Percentiles rank a stretch among this genome's conserved stretches.
Evolutionary conservation across 2,329 filamentous ascomycete species (phyloP).

Genomic region (Lachnellula arida): DNA sequence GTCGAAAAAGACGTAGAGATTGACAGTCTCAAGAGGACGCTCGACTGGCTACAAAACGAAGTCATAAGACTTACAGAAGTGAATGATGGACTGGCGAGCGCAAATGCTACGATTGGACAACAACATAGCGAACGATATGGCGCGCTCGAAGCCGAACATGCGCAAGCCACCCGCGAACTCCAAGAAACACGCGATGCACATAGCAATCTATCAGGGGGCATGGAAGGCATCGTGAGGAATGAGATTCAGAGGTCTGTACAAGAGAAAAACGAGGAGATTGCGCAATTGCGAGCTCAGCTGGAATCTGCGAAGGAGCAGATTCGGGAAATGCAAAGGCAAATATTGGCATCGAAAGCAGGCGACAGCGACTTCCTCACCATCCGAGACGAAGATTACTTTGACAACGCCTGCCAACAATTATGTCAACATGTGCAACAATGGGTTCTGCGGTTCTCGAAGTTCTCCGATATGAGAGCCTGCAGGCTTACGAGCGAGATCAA

Average conservation of each 20-base stretch:
- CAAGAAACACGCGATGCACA: conserved; percentile 62
- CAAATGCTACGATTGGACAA: conserved; percentile 70
- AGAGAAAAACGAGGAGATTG: conserved; percentile 81
- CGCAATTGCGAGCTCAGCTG: conserved; percentile 69
- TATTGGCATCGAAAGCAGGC: conserved; percentile 53
- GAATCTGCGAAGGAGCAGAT: conserved; percentile 64
- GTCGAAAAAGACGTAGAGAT: conserved; percentile 85
- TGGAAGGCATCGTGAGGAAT: conserved; percentile 56
- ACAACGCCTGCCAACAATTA: conserved; percentile 86
- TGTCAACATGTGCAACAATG: conserved; percentile 96
- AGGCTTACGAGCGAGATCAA: conserved; percentile 78
- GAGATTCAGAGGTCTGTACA: conserved; percentile 63
- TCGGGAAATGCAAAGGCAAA: conserved; percentile 52
- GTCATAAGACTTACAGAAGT: conserved; percentile 74
- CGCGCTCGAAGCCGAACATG: conserved; percentile 62
- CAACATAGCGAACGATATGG: conserved; percentile 70
- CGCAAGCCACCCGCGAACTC: conserved; percentile 63
- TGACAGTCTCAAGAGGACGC: conserved; percentile 69
- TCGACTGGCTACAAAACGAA: conserved; percentile 78
- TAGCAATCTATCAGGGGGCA: conserved; percentile 54
- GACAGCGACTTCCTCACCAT: conserved; percentile 72
- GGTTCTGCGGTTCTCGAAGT: conserved; percentile 97
- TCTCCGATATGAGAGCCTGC: conserved; percentile 87
- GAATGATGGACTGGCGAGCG: conserved; percentile 73
- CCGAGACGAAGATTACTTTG: conserved; percentile 91